Evolutionary conservation across 1,284 basidiomycete genomes (phyloP), one percentile per base, ranked within the genome.

Genomic region (Tilletiaria anomala): DNA sequence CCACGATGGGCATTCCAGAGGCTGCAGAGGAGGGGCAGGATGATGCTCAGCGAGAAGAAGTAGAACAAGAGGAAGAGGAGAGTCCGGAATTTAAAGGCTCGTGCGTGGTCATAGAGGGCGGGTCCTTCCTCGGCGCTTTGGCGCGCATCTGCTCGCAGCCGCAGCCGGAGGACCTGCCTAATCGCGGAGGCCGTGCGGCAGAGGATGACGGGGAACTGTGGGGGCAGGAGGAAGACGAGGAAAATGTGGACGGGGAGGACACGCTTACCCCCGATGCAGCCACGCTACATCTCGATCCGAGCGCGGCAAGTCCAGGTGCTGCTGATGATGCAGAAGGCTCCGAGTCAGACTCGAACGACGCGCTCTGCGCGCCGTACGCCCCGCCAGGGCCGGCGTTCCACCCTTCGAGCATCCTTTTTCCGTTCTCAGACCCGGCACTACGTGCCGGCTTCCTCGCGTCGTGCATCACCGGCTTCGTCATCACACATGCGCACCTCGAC

Each of bases 401-500:
- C 46, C n/a, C n/a, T n/a, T n/a, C n/a, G n/a, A 56, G 59, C 35
- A 51, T 52, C 20, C 46, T 51, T 14, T 61, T 63, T 18, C 56
- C 58, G 1, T 37, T 44, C 32, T 43, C 44, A 37, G 43, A 47
- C 5, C 48, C 44, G 19, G 51, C 48, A 15, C 47, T 59, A 2
- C 47, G 58, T 2, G 58, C 58, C 19, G 55, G 57, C 19, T 47
- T 57, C 32, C 49, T 61, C 44, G 58, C 54, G n/a, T 56, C 53
- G 34, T 56, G 60, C 42, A 44, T 55, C 10, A 39, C 56, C 8
- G 45, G 51, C 32, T 85, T 78, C 54, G 72, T 86, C 43, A 71
- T 86, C 52, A 79, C 79, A 4, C 83, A 86, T 67, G 78, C 80
- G 2, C 83, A 87, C 62, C 68, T 87, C 18, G 83, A 87, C 68